Evolutionary conservation across 202 grass and related monocot species (phyloP), one percentile per base, ranked within the genome.

Genomic region (Brachypodium distachyon): DNA sequence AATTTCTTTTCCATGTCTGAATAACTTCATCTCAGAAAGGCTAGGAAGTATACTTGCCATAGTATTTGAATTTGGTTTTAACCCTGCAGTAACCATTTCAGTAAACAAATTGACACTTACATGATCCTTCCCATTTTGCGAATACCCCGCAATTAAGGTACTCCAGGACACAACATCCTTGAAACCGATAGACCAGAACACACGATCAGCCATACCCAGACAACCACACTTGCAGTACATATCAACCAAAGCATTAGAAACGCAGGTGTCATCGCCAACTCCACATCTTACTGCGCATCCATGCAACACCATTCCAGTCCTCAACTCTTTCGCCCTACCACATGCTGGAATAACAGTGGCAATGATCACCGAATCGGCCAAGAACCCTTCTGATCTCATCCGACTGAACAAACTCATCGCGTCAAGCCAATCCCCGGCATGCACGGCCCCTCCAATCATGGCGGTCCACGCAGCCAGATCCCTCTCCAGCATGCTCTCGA

Each of bases 161-260:
- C 83, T 89, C 90, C 90, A 92, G 14, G 86, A 89, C 52, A 92
- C 33, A 17, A 86, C 70, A 61, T 92, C 90, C 64, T 88, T 92
- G 64, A 33, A 68, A 23, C 39, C 1, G 2, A 86, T 83, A 44
- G 51, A 77, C 32, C 38, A 8, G 23, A 92, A 92, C 31, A 86
- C 6, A 39, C 14, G 38, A 29, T 50, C 43, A 55, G 86, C 83
- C 55, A 72, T 76, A 48, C 83, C 50, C 8, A 76, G 10, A 21
- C 34, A 52, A 46, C 58, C 51, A 50, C 79, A 92, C 76, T 92
- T 92, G 72, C 79, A 85, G 72, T 92, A 92, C 90, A 89, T 83
- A 47, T 89, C 83, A 49, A 92, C 73, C 65, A 92, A 66, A 55
- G 86, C 90, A 64, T 92, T 92, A 0, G 65, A 64, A n/a, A 92